These are phyloP conservation scores for Paraglomus brasilianum DNA, from an alignment of 192 early-diverging fungal species.

Conservation along the genomic window DNA sequence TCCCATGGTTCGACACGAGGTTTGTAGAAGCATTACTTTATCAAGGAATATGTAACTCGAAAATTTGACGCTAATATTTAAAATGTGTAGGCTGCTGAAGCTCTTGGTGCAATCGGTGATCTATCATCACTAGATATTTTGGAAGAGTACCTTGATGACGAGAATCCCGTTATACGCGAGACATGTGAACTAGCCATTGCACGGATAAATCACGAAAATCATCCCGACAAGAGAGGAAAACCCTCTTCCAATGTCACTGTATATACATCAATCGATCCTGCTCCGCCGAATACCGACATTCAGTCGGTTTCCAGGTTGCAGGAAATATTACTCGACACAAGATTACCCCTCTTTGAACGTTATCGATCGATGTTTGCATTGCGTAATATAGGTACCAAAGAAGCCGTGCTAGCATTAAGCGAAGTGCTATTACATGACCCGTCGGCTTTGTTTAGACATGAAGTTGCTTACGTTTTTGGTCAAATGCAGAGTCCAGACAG, in stretches of 20 bases:
- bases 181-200: slow-evolving; percentile 90
- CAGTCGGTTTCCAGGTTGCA: slow-evolving; percentile 67
- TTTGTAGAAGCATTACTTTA: slow-evolving; percentile 29
- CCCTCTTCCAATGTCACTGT: slow-evolving; percentile 36
- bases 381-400: slow-evolving; percentile 79
- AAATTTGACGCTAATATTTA: background rate
- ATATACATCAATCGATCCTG: slow-evolving; percentile 90
- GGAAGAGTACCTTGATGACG: slow-evolving; percentile 73
- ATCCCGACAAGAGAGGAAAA: slow-evolving; percentile 45
- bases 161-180: slow-evolving; percentile 70
- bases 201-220: slow-evolving; percentile 78
- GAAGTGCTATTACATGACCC: slow-evolving; percentile 73
- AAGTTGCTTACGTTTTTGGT: slow-evolving; percentile 96
- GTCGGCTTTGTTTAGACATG: slow-evolving; percentile 86
- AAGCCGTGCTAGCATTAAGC: slow-evolving; percentile 80
- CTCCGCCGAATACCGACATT: slow-evolving; percentile 69
- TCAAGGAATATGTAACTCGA: background rate
- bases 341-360: slow-evolving; percentile 80
- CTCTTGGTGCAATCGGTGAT: slow-evolving; percentile 89
- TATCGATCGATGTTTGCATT: slow-evolving; percentile 95
- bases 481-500: slow-evolving; percentile 92
- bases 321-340: slow-evolving; percentile 61
- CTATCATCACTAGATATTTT: slow-evolving; percentile 65
- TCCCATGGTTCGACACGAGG: slow-evolving; percentile 96
- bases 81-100: slow-evolving; percentile 77